Base-by-base conservation (phyloP, 805 yeast species). In the Zygosaccharomyces bailii region DNA sequence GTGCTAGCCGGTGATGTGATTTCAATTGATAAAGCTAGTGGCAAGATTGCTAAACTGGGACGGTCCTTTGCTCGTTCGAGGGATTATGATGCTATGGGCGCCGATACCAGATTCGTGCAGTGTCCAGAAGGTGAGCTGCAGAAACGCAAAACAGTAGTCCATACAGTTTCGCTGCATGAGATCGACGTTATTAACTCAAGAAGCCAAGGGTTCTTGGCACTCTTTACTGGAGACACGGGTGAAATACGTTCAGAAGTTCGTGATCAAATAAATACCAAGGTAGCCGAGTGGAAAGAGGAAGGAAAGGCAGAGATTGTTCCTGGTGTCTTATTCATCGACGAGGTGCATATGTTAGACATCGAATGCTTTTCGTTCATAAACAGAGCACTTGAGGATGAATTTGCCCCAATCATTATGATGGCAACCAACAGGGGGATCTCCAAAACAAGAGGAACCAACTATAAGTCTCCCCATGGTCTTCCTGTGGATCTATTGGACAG, bases 71-170 rank as follows among this genome's bases (percentile, higher is more conserved):
- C 98, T 4, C 80, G 97, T 56, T 95, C 97, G 4, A 79, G 99
- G 57, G 99, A 93, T 68, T 93, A 93, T 67, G 99, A 93, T 69
- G 96, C 98, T 35, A 88, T 89, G 95, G 96, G 96, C 16, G 96
- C 97, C 43, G 98, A 95, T 53, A 90, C 96, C 39, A 90, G 89
- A 68, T 93, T 93, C 65, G 96, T 93, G 46, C 97, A 93, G 68
- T 85, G 96, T 64, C 99, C 99, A 31, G 97, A 93, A 66, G 99
- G 99, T 45, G 99, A 93, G 72, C 79, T 93, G 61, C 99, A 93
- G 71, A 86, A 87, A 63, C 82, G 97, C 60, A 88, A 87, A 63
- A 95, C 89, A 61, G 95, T 89, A 27, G 96, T 90, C 27, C 99
- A 93, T 69, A 95, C 96, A 1, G 97, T 93, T n/a, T 87, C 97